Evolutionary conservation across 805 yeast genomes (phyloP).

Genomic region (Schwanniomyces yamadae): DNA sequence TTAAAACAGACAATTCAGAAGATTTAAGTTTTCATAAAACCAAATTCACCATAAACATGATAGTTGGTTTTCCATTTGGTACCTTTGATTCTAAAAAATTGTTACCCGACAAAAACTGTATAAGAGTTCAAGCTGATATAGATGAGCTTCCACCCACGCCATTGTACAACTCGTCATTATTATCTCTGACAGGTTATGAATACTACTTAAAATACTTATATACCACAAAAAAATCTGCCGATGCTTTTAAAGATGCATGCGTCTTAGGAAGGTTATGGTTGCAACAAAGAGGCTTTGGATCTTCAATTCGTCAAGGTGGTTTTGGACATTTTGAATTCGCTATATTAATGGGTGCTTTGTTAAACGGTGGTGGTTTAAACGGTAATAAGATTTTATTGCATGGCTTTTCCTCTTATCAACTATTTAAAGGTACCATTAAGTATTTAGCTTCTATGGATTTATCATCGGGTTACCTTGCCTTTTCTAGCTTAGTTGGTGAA

Average conservation of each 20-base stretch:
- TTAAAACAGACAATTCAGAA: slow-evolving; percentile 44
- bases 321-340: slow-evolving; percentile 93
- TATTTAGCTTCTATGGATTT: slow-evolving; percentile 82
- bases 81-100: slow-evolving; percentile 74
- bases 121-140: slow-evolving; percentile 59
- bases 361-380: slow-evolving; percentile 76
- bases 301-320: slow-evolving; percentile 66
- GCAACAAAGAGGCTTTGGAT: slow-evolving; percentile 76
- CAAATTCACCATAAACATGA: slow-evolving; percentile 66
- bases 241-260: slow-evolving; percentile 83
- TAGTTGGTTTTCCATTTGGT: slow-evolving; percentile 71
- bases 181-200: slow-evolving; percentile 66
- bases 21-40: slow-evolving; percentile 63
- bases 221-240: slow-evolving; percentile 71
- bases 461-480: slow-evolving; percentile 63
- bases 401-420: slow-evolving; percentile 91
- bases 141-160: slow-evolving; percentile 72
- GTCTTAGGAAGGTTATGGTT: slow-evolving; percentile 88
- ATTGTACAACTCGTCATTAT: slow-evolving; percentile 75
- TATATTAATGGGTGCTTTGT: slow-evolving; percentile 71
- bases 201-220: slow-evolving; percentile 74
- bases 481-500: slow-evolving; percentile 56
- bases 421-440: slow-evolving; percentile 84
- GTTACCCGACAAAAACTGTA: slow-evolving; percentile 76
- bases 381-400: slow-evolving; percentile 76